Percentiles rank a stretch among this genome's conserved stretches.
Evolutionary conservation across 2,329 filamentous ascomycete genomes (phyloP).

Genomic region (Exophiala calicioides): DNA sequence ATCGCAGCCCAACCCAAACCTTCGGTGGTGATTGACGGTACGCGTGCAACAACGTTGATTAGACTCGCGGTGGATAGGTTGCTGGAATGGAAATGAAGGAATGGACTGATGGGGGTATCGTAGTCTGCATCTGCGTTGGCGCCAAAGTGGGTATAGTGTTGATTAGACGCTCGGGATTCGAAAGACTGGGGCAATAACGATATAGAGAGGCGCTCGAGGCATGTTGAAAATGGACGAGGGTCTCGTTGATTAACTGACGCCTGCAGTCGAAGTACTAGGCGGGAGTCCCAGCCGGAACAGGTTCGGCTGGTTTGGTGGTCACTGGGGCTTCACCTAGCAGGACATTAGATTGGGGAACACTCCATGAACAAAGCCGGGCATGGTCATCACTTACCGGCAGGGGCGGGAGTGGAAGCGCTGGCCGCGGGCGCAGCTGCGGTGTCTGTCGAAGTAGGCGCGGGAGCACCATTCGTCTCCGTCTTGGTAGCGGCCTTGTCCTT

Average conservation of each 20-base stretch:
- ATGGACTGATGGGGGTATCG: slow-evolving; percentile 17
- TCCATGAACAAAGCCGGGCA: neutral
- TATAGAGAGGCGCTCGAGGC: no score
- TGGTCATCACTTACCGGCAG: slow-evolving; percentile 24
- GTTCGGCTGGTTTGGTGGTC: slow-evolving; percentile 20
- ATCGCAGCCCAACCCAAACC: slow-evolving; percentile 10
- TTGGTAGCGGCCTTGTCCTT: slow-evolving; percentile 25
- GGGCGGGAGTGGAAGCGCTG: slow-evolving; percentile 22
- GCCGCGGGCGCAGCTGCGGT: slow-evolving; percentile 24
- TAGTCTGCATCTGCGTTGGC: slow-evolving; percentile 15
- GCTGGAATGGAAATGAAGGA: slow-evolving; percentile 5
- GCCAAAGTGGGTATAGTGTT: slow-evolving; percentile 22
- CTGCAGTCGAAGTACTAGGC: no score
- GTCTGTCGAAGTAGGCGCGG: slow-evolving; percentile 22
- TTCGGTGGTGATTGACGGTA: slow-evolving; percentile 3
- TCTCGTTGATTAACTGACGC: no score
- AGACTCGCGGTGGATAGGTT: neutral
- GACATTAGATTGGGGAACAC: neutral
- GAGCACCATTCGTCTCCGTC: slow-evolving; percentile 17
- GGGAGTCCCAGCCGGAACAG: slow-evolving; percentile 20
- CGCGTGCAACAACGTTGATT: no score
- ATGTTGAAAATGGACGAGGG: no score
- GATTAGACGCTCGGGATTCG: slow-evolving; percentile 23
- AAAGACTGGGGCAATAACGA: no score
- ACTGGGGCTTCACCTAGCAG: slow-evolving; percentile 14